Evolutionary conservation across 1,284 basidiomycete species (phyloP).

Genomic region (Austroboletus novae-zelandiae): DNA sequence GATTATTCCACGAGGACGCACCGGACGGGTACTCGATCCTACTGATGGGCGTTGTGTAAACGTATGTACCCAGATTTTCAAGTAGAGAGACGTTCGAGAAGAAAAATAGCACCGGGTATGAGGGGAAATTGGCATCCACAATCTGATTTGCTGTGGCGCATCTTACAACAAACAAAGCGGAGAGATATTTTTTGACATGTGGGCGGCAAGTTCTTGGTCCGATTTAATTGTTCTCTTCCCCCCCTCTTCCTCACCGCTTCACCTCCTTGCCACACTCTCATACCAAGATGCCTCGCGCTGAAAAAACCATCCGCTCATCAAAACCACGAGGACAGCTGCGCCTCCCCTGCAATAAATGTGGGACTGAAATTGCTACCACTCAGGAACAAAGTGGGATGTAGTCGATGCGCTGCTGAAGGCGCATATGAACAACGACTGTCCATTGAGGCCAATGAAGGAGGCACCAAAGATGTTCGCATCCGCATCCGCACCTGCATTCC

Average conservation of each 20-base stretch:
- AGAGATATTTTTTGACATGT: constrained; percentile 11
- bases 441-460: too few species aligned
- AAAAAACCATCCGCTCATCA: constrained; percentile 5
- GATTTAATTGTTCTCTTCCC: neutral
- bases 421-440: too few species aligned
- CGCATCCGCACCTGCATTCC: constrained; percentile 3
- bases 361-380: too few species aligned
- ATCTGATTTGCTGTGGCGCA: constrained; percentile 15
- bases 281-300: constrained; percentile 20
- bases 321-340: constrained; percentile 6
- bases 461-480: too few species aligned
- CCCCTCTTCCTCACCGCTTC: neutral
- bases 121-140: constrained; percentile 19
- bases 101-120: constrained; percentile 15
- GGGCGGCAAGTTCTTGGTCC: constrained; percentile 4
- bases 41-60: constrained; percentile 17
- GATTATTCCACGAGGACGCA: too few species aligned
- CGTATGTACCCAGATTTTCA: constrained; percentile 20
- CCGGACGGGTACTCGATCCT: too few species aligned
- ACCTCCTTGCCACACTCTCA: constrained; percentile 11
- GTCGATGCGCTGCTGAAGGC: too few species aligned
- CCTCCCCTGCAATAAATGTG: constrained; percentile 29
- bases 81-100: constrained; percentile 20
- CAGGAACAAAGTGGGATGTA: too few species aligned
- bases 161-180: constrained; percentile 36